Percentiles rank a stretch among this genome's conserved stretches.
phyloP scores from a whole-genome alignment of 2,329 filamentous ascomycete species.

The Fonsecaea monophora region DNA sequence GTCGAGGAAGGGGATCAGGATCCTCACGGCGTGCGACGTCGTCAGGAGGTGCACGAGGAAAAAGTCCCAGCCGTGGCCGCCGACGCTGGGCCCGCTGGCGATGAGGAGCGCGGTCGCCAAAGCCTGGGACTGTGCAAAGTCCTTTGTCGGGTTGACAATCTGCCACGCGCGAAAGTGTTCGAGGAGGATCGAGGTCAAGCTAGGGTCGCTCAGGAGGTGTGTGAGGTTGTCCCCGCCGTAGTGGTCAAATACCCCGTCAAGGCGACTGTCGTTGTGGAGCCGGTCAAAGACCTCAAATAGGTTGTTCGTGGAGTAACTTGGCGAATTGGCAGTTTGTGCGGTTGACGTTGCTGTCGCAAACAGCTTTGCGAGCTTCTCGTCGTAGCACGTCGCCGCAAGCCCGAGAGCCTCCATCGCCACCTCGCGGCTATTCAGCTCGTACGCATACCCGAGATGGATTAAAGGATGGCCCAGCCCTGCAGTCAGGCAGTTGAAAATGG shows the following conservation, averaged over 20 bases:
- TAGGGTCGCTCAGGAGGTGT: slow-evolving; percentile 70
- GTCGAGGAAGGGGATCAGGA: slow-evolving; percentile 80
- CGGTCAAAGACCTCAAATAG: slow-evolving; percentile 74
- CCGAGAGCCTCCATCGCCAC: slow-evolving; percentile 87
- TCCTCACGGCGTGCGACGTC: slow-evolving; percentile 84
- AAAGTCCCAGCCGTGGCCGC: slow-evolving; percentile 73
- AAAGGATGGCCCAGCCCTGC: slow-evolving; percentile 84
- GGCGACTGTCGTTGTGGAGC: slow-evolving; percentile 71
- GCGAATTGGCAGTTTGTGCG: slow-evolving; percentile 52
- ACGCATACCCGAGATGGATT: slow-evolving; percentile 95
- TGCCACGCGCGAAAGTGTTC: slow-evolving; percentile 93
- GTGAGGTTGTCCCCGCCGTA: slow-evolving; percentile 69
- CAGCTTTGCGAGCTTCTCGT: slow-evolving; percentile 67
- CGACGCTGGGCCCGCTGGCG: slow-evolving; percentile 42
- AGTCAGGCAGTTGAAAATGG: slow-evolving; percentile 80
- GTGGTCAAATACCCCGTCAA: slow-evolving; percentile 69
- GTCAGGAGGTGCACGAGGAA: slow-evolving; percentile 83
- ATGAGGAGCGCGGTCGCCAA: slow-evolving; percentile 57
- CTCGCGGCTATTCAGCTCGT: slow-evolving; percentile 83
- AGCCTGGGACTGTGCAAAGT: slow-evolving; percentile 74
- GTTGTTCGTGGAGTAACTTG: slow-evolving; percentile 66
- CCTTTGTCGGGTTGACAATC: slow-evolving; percentile 70
- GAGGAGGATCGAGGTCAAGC: slow-evolving; percentile 66
- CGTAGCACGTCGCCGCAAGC: slow-evolving; percentile 68
- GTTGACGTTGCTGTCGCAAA: slow-evolving; percentile 21